phyloP scores from a whole-genome alignment of 768 basidiomycete genomes.

The Rhodotorula diobovata region DNA sequence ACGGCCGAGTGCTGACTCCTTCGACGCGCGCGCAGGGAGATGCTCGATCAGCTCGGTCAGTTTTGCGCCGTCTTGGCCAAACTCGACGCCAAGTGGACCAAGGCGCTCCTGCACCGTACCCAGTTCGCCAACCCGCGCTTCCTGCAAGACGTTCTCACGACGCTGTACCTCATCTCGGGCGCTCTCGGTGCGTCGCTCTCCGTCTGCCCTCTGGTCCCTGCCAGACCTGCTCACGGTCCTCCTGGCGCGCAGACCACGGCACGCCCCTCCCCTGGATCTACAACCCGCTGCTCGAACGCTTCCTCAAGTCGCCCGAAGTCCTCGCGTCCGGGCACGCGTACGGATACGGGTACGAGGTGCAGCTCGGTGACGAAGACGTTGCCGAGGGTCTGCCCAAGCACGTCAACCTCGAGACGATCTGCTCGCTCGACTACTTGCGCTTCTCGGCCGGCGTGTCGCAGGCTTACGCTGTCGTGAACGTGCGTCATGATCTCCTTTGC shows the following conservation, averaged over 20 bases:
- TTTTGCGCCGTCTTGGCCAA: slow-evolving; percentile 19
- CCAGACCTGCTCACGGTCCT: neutral
- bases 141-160: slow-evolving; percentile 28
- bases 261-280: slow-evolving; percentile 31
- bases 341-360: slow-evolving; percentile 31
- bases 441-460: slow-evolving; percentile 37
- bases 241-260: slow-evolving; percentile 3
- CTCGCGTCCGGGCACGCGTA: slow-evolving; percentile 8
- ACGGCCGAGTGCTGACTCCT: neutral
- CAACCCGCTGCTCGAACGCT: slow-evolving; percentile 37
- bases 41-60: slow-evolving; percentile 38
- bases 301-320: slow-evolving; percentile 29
- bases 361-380: slow-evolving; percentile 22
- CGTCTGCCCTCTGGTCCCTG: no score
- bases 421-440: slow-evolving; percentile 39
- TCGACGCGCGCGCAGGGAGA: slow-evolving; percentile 17
- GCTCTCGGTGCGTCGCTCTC: slow-evolving; percentile 23
- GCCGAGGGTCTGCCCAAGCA: slow-evolving; percentile 32
- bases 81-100: slow-evolving; percentile 37
- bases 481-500: slow-evolving; percentile 1
- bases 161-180: slow-evolving; percentile 27
- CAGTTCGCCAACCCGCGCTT: slow-evolving; percentile 38
- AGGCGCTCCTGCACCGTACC: slow-evolving; percentile 36
- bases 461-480: slow-evolving; percentile 40
- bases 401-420: slow-evolving; percentile 36